Conservation (phyloP, 257 asterid genomes). For the Paulownia fortunei region DNA sequence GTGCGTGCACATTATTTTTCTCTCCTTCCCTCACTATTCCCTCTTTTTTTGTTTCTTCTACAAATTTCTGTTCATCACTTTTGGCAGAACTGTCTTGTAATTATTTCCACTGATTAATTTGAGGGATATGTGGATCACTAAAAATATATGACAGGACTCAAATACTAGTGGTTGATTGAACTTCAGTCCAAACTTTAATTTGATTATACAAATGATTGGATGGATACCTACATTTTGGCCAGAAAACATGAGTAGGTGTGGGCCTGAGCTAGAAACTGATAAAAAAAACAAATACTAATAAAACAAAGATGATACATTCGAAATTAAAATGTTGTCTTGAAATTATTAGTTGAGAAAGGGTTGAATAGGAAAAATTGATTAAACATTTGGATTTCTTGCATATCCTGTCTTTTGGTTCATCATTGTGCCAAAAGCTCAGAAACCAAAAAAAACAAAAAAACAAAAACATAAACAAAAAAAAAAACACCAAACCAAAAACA, state of each 20-base stretch:
- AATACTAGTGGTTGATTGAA: background rate
- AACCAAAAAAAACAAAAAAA: too few species aligned
- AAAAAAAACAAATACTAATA: background rate
- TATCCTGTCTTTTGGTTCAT: slow-evolving; percentile 29
- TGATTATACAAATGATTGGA: slow-evolving; percentile 1
- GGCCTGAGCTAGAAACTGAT: slow-evolving; percentile 24
- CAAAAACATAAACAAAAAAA: too few species aligned
- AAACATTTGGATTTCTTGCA: background rate
- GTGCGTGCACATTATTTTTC: background rate
- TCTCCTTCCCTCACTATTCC: background rate
- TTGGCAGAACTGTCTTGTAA: background rate
- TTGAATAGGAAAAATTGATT: too few species aligned
- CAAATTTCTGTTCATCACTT: background rate
- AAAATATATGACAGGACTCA: background rate
- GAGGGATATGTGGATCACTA: background rate
- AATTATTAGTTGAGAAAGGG: too few species aligned
- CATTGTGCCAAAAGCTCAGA: too few species aligned
- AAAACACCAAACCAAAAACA: too few species aligned
- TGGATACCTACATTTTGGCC: background rate
- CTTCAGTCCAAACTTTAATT: background rate
- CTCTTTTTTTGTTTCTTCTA: background rate
- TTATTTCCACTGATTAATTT: background rate
- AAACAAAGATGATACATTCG: background rate
- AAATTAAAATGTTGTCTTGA: too few species aligned
- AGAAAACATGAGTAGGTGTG: slow-evolving; percentile 37